These are phyloP conservation scores for Vitis hybrid DNA, from an alignment of 177 flowering plant genomes.

Conservation along the genomic window DNA sequence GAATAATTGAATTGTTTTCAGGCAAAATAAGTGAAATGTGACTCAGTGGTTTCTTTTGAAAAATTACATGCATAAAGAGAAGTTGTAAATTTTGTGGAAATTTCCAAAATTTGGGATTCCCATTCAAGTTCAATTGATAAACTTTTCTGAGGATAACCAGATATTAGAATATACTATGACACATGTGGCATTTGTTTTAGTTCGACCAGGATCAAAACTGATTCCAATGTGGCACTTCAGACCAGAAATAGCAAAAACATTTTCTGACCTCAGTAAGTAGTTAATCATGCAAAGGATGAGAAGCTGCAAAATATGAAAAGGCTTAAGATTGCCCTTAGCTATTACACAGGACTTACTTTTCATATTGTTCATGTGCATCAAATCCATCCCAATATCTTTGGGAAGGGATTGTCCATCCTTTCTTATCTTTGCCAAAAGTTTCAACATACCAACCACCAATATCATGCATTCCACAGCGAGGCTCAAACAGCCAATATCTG, in stretches of 20 bases:
- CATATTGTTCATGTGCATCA: slow-evolving; percentile 36
- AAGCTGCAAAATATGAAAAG: neutral
- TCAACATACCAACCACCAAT: slow-evolving; percentile 98
- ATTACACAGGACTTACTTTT: slow-evolving; percentile 48
- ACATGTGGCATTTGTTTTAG: too few species aligned
- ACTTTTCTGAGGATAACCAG: too few species aligned
- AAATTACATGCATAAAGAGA: too few species aligned
- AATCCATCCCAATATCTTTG: slow-evolving; percentile 78
- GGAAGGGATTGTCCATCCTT: slow-evolving; percentile 59
- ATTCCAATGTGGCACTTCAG: neutral
- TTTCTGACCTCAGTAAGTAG: neutral
- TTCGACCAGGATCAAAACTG: neutral
- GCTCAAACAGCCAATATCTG: slow-evolving; percentile 98
- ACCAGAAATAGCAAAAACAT: neutral
- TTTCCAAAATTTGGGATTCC: too few species aligned
- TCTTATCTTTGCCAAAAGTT: slow-evolving; percentile 81
- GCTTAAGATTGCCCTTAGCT: neutral
- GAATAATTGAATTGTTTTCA: too few species aligned
- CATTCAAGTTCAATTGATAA: too few species aligned
- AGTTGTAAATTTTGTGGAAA: too few species aligned
- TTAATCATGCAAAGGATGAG: neutral
- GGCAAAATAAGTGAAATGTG: too few species aligned
- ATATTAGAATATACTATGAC: too few species aligned
- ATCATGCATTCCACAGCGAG: slow-evolving; percentile 86
- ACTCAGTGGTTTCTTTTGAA: too few species aligned